A percentile compares a stretch with the other conserved stretches of the same genome.
These are phyloP conservation scores for Penicillium bovifimosum DNA, from an alignment of 495 filamentous ascomycete genomes.

Conservation along the genomic window DNA sequence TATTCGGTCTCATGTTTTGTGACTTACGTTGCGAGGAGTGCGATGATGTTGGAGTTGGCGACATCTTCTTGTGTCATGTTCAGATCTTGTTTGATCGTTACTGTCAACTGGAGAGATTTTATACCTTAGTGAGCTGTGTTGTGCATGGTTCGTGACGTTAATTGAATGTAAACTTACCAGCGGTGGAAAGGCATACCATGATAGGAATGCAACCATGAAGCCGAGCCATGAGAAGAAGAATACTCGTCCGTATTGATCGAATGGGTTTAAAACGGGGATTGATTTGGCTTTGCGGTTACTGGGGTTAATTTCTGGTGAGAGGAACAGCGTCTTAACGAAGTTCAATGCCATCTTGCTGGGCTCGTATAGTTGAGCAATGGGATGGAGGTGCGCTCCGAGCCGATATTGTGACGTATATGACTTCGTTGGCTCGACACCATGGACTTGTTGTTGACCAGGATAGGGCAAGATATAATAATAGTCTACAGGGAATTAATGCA, in stretches of 20 bases:
- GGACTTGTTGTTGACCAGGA: background rate
- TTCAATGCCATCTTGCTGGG: conserved; percentile 15
- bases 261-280: conserved; percentile 74
- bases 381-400: background rate
- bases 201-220: conserved; percentile 94
- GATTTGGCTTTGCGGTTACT: conserved; percentile 74
- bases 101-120: conserved; percentile 52
- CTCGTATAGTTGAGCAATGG: background rate
- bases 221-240: conserved; percentile 95
- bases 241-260: conserved; percentile 78
- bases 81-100: conserved; percentile 74
- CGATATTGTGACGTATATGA: background rate
- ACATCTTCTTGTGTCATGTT: conserved; percentile 65
- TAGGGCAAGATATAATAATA: no score
- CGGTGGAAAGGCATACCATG: conserved; percentile 81
- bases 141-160: no score
- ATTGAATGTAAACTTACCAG: conserved; percentile 68
- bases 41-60: conserved; percentile 88
- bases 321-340: conserved; percentile 24
- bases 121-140: no score
- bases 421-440: background rate
- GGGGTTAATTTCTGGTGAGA: conserved; percentile 56
- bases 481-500: background rate
- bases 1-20: background rate
- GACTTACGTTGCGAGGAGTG: conserved; percentile 74